phyloP scores from a whole-genome alignment of 805 yeast genomes.

The Zygosaccharomyces bailii region DNA sequence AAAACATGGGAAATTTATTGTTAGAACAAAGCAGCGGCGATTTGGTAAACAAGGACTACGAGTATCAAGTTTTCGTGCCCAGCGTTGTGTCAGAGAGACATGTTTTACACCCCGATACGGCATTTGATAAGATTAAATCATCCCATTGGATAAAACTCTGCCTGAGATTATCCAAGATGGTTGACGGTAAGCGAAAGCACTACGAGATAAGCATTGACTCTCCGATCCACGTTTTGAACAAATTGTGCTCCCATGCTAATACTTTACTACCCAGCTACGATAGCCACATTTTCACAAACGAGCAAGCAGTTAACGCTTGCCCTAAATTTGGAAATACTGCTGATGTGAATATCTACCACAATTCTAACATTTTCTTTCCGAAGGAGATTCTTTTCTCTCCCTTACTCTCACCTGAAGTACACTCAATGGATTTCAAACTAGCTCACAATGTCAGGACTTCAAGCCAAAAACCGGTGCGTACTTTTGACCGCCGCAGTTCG shows the following conservation, averaged over 20 bases:
- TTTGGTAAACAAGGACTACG: conserved; percentile 71
- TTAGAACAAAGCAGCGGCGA: conserved; percentile 49
- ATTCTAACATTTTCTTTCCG: conserved; percentile 42
- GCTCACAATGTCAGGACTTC: conserved; percentile 13
- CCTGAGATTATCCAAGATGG: conserved; percentile 67
- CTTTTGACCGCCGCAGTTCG: conserved; percentile 12
- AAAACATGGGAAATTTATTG: conserved; percentile 41
- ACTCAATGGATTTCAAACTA: conserved; percentile 40
- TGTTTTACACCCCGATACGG: conserved; percentile 80
- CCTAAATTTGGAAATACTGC: conserved; percentile 21
- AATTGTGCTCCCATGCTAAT: conserved; percentile 75
- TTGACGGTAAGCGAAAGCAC: conserved; percentile 73
- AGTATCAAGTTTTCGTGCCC: conserved; percentile 84
- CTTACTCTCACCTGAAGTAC: conserved; percentile 54
- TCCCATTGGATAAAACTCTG: conserved; percentile 96
- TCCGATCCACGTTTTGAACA: conserved; percentile 79
- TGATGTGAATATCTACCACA: conserved; percentile 29
- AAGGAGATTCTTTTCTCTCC: conserved; percentile 42
- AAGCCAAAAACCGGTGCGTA: conserved; percentile 14
- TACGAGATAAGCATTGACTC: conserved; percentile 94
- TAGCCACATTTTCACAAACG: conserved; percentile 20
- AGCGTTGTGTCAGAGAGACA: conserved; percentile 54
- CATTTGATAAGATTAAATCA: conserved; percentile 72
- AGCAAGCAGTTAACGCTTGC: conserved; percentile 15
- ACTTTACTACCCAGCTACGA: conserved; percentile 74